Percentiles rank a stretch among this genome's conserved stretches.
Conservation (phyloP, 345 rosid species). For the Citrus sp. region DNA sequence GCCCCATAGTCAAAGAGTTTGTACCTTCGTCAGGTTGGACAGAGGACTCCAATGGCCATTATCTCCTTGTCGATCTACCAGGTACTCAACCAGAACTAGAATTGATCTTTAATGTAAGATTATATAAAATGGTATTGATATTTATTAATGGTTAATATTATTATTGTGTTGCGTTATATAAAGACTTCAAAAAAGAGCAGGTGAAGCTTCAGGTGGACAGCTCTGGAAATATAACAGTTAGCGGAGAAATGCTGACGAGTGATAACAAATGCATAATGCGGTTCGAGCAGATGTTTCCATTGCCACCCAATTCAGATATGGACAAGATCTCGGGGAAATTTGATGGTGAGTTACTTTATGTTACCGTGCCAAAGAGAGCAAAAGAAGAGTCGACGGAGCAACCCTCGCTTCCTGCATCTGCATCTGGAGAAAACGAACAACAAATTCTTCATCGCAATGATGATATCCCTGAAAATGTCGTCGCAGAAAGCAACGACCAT, state of each 20-base stretch:
- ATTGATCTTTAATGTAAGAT: too few species aligned
- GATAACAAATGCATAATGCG: slow-evolving; percentile 13
- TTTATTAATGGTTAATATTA: too few species aligned
- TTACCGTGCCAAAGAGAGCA: slow-evolving; percentile 37
- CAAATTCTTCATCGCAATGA: neutral
- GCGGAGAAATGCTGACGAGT: slow-evolving; percentile 40
- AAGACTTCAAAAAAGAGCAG: slow-evolving; percentile 46
- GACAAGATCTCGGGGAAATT: slow-evolving; percentile 20
- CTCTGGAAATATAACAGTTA: slow-evolving; percentile 18
- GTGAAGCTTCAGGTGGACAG: slow-evolving; percentile 34
- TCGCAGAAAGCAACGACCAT: neutral
- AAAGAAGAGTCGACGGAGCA: neutral
- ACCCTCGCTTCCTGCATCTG: neutral
- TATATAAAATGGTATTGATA: too few species aligned
- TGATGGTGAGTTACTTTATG: slow-evolving; percentile 35
- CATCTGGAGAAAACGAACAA: neutral
- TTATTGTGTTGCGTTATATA: too few species aligned
- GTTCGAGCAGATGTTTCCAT: slow-evolving; percentile 28
- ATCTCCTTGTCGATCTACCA: slow-evolving; percentile 55
- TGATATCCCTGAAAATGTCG: neutral
- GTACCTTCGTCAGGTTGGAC: slow-evolving; percentile 47
- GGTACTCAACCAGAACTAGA: slow-evolving; percentile 25
- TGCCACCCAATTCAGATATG: slow-evolving; percentile 37
- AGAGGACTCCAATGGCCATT: slow-evolving; percentile 35
- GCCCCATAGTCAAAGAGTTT: slow-evolving; percentile 22